Conservation (phyloP, 495 filamentous ascomycete species). For the Elaphomyces granulatus region DNA sequence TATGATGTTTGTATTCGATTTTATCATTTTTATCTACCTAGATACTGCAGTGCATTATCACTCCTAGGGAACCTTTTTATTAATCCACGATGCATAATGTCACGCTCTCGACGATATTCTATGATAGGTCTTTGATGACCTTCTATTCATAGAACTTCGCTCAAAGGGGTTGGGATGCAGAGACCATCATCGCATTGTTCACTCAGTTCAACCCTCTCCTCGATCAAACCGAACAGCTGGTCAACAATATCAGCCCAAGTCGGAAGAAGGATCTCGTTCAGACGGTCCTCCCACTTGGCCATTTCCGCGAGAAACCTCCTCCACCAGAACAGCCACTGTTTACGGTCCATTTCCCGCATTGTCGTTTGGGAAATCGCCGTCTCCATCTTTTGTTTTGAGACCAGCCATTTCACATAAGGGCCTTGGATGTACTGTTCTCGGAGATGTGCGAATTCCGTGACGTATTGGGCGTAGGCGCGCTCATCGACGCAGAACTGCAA, state of each 20-base stretch:
- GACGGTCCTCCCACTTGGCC: constrained; percentile 13
- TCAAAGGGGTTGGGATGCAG: too few relatives aligned
- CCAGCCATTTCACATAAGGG: constrained; percentile 5
- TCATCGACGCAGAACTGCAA: constrained; percentile 8
- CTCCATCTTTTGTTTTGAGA: constrained; percentile 4
- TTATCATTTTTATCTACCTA: neutral
- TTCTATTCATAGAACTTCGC: neutral
- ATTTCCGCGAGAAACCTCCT: constrained; percentile 11
- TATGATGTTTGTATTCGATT: too few relatives aligned
- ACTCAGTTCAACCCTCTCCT: constrained; percentile 11
- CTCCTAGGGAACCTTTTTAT: neutral
- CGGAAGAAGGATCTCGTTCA: constrained; percentile 9
- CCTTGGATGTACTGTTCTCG: constrained; percentile 5
- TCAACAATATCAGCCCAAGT: constrained; percentile 15
- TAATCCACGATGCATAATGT: neutral
- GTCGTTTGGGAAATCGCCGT: neutral
- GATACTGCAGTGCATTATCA: neutral
- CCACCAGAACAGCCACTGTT: constrained; percentile 16
- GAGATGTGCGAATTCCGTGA: neutral
- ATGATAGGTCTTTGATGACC: neutral
- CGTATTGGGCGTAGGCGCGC: constrained; percentile 9
- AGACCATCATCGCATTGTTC: neutral
- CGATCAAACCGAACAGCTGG: constrained; percentile 12
- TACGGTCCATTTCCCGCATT: constrained; percentile 4
- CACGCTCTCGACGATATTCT: too few relatives aligned